Conservation (phyloP, 768 basidiomycete species). For the Tulasnella sp. region DNA sequence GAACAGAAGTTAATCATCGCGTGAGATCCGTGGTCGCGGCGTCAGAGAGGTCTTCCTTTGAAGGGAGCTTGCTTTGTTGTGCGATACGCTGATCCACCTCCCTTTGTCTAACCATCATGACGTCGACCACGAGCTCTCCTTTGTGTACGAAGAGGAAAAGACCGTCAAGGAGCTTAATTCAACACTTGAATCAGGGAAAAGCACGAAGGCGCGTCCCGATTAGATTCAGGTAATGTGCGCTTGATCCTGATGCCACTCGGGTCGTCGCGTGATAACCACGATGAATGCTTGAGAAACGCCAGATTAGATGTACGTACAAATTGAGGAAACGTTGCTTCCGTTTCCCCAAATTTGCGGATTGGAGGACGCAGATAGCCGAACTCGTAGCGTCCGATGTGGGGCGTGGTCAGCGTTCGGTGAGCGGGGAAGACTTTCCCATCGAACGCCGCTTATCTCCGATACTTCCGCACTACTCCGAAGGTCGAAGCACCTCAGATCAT, state of each 20-base stretch:
- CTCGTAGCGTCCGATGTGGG: background rate
- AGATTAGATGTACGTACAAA: background rate
- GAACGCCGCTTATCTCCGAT: background rate
- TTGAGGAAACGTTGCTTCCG: background rate
- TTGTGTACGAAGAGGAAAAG: background rate
- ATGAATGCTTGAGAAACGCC: background rate
- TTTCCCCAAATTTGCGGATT: background rate
- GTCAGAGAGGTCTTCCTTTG: background rate
- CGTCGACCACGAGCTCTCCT: background rate
- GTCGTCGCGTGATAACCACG: background rate
- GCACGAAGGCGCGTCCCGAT: background rate
- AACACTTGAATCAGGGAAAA: background rate
- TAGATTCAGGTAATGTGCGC: background rate
- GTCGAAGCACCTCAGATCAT: background rate
- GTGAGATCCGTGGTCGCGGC: background rate
- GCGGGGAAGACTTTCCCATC: background rate
- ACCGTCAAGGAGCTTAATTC: background rate
- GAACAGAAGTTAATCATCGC: background rate
- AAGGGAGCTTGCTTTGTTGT: background rate
- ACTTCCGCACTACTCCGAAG: background rate
- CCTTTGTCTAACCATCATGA: background rate
- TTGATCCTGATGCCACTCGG: background rate
- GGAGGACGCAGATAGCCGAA: background rate
- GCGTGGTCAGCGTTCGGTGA: background rate
- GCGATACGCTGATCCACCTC: background rate